These are phyloP conservation scores for Rosa multiflora DNA, from an alignment of 306 rosid genomes.

Conservation along the genomic window DNA sequence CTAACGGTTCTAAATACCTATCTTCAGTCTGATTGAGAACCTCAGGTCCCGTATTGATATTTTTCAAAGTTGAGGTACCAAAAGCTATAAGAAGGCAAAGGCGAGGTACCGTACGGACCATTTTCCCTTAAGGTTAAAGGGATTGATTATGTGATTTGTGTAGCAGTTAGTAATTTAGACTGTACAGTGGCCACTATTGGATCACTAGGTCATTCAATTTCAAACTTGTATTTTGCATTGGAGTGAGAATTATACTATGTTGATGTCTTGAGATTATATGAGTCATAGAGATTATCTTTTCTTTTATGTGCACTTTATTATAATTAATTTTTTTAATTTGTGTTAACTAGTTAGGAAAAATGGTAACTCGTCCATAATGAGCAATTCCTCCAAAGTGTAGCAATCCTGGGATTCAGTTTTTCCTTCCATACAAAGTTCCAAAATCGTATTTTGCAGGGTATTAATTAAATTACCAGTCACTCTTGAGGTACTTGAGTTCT, in stretches of 20 bases:
- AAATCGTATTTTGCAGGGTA: not conserved
- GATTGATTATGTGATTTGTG: constrained; percentile 80
- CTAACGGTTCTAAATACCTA: too few relatives aligned
- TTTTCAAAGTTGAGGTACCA: too few relatives aligned
- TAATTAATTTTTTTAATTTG: too few relatives aligned
- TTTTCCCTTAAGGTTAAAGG: constrained; percentile 58
- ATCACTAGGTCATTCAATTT: not conserved
- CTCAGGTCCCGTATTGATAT: too few relatives aligned
- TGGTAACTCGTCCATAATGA: not conserved
- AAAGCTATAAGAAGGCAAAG: too few relatives aligned
- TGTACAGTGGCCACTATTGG: not conserved
- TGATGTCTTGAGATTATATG: too few relatives aligned
- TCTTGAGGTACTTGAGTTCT: not conserved
- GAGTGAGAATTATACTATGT: too few relatives aligned
- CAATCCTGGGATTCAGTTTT: not conserved
- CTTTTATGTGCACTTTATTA: not conserved
- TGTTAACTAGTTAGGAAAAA: too few relatives aligned
- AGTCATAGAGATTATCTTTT: not conserved
- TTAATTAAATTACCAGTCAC: not conserved
- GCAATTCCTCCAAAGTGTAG: not conserved
- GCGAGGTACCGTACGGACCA: too few relatives aligned
- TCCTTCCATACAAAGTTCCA: not conserved
- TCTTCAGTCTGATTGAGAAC: too few relatives aligned
- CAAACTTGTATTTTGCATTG: not conserved
- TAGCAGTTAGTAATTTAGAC: constrained; percentile 36